Evolutionary conservation across 2,329 filamentous ascomycete genomes (phyloP), one percentile per base, ranked within the genome.

Genomic region (Aspergillus uvarum): DNA sequence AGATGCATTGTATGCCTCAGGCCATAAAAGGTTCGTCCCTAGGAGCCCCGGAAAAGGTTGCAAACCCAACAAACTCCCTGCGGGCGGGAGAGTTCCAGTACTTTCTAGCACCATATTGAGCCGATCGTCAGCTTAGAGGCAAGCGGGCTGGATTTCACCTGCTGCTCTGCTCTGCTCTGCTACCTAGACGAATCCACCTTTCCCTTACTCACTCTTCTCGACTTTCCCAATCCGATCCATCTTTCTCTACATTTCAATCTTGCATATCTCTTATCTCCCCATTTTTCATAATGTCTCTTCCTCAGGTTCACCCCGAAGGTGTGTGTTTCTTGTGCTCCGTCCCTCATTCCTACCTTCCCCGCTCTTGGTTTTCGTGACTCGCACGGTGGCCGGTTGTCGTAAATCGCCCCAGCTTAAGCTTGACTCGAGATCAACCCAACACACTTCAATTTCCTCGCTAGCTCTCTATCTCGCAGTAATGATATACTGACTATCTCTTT

Each of bases 251-350:
- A 51, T 48, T 24, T 51, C 24, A 35, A 63, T 56, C 51, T 58
- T 54, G 56, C 26, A 58, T 26, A 59, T 53, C 44, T 29, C 51
- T 60, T 29, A 52, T 50, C 21, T 31, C 29, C 31, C 42, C 19
- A 16, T 12, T 51, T 54, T 32, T 58, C 65, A 72, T 59, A 54
- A 71, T 70, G 67, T 58, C 68, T 59, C 65, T 71, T 47, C 58
- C 72, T 54, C 68, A 74, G 63, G 65, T 72, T 59, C 78, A 77
- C 58, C 80, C 80, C 63, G 80, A 82, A 79, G 80, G 80, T 81
- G 75, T 59, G 76, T 72, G 59, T 38, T 66, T 62, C 60, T 56
- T 64, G 57, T 55, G 63, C 59, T 35, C 49, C 14, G 54, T 61
- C 56, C 59, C 50, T 63, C 62, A 68, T 61, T 58, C 63, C 38